phyloP scores from a whole-genome alignment of 2,329 filamentous ascomycete genomes.

The Trichoderma aggressivum region DNA sequence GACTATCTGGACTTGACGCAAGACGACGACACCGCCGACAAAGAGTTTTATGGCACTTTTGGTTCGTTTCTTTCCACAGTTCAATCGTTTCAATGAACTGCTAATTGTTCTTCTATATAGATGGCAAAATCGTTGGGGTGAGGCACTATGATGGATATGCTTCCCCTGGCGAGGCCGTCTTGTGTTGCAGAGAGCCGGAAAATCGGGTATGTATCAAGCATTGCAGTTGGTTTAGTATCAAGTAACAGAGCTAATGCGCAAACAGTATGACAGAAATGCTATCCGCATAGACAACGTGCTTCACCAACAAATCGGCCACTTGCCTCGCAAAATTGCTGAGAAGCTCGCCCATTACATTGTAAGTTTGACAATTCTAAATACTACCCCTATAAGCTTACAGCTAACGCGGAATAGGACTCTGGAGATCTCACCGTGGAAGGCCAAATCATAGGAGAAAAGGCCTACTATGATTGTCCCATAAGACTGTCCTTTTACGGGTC shows the following conservation, averaged over 20 bases:
- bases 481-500: conserved; percentile 67
- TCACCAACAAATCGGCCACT: conserved; percentile 72
- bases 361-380: conserved; percentile 23
- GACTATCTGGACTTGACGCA: conserved; percentile 45
- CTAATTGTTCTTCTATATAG: conserved; percentile 26
- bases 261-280: conserved; percentile 68
- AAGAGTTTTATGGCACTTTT: conserved; percentile 48
- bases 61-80: conserved; percentile 29
- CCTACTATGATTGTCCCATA: conserved; percentile 68
- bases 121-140: conserved; percentile 49
- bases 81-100: too few relatives aligned
- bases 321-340: conserved; percentile 63
- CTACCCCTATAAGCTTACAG: background rate
- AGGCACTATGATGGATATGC: conserved; percentile 63
- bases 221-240: background rate
- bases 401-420: conserved; percentile 42
- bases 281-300: conserved; percentile 77
- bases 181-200: conserved; percentile 60
- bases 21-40: conserved; percentile 39
- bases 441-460: conserved; percentile 63
- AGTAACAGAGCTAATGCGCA: background rate
- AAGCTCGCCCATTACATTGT: conserved; percentile 73
- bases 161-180: conserved; percentile 59
- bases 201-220: conserved; percentile 48
- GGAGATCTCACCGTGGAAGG: conserved; percentile 65